These are phyloP conservation scores for Colletotrichum sp. DNA, from an alignment of 2,329 filamentous ascomycete genomes.

Conservation along the genomic window DNA sequence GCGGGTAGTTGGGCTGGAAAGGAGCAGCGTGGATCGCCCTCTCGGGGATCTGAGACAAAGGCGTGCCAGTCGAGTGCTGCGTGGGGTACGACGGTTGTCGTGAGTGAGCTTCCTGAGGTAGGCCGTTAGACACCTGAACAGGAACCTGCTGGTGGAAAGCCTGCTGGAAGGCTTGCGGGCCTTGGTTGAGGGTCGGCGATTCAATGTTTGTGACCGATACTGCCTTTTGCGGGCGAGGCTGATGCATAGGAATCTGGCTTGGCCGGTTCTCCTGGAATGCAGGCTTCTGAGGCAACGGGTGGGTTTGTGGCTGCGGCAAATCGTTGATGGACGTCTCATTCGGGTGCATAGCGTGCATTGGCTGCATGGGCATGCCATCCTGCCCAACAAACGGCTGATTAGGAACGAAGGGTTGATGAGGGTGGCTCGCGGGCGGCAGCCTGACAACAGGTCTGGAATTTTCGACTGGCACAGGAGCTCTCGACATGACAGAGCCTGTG, in stretches of 20 bases:
- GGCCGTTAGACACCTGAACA: slow-evolving; percentile 66
- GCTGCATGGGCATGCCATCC: not conserved
- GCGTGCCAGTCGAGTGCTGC: slow-evolving; percentile 76
- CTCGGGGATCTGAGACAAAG: slow-evolving; percentile 90
- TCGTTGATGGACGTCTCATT: slow-evolving; percentile 52
- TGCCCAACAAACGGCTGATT: slow-evolving; percentile 27
- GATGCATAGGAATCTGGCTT: slow-evolving; percentile 77
- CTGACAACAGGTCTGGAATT: slow-evolving; percentile 77
- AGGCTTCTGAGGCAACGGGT: slow-evolving; percentile 64
- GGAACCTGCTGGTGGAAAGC: slow-evolving; percentile 97
- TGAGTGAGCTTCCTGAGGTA: slow-evolving; percentile 64
- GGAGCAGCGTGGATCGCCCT: slow-evolving; percentile 88
- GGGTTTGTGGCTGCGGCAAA: slow-evolving; percentile 61
- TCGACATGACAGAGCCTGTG: slow-evolving; percentile 77
- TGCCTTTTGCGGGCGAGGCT: slow-evolving; percentile 92
- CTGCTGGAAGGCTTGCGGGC: slow-evolving; percentile 84
- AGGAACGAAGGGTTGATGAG: not conserved
- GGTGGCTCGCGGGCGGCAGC: slow-evolving; percentile 68
- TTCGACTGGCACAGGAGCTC: slow-evolving; percentile 67
- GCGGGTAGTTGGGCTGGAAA: slow-evolving; percentile 78
- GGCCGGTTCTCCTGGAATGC: slow-evolving; percentile 61
- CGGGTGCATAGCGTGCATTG: slow-evolving; percentile 1
- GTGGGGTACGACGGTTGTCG: slow-evolving; percentile 74
- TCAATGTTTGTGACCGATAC: slow-evolving; percentile 95
- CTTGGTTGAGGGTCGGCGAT: slow-evolving; percentile 67